Evolutionary conservation across 441 rosid species (phyloP), one percentile per base, ranked within the genome.

Genomic region (Pelargonium australe): DNA sequence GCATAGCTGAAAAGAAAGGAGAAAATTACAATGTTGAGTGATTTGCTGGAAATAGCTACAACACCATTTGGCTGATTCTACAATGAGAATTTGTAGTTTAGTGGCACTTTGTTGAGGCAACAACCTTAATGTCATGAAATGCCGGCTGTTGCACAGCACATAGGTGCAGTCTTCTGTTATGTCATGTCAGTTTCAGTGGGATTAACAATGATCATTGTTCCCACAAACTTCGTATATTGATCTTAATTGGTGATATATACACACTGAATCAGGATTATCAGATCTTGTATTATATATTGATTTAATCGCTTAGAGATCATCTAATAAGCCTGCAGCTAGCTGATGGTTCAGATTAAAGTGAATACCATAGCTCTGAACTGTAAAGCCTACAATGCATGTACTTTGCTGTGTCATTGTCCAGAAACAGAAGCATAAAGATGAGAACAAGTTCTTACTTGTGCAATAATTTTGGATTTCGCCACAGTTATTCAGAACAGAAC

Each of bases 21-120:
- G 87, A 76, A 72, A 70, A 70, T 77, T 64, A 64, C 87, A 34
- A 84, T 75, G 85, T 17, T 77, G 55, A 51, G 41, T 64, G 74
- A 51, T 13, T 1, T 63, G 61, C 62, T 49, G 57, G 57, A 49
- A 13, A 13, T 49, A 49, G 57, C 57, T 49, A 49, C 7, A 13
- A n/a, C 16, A 49, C 6, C 16, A 57, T 37, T 62, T 53, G 80
- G 77, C 88, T 77, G 85, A 85, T 65, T 70, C 71, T 71, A 76
- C 85, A 64, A 83, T 67, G 77, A 64, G 55, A 66, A 47, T 65
- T 79, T 82, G 80, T 69, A 47, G 19, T 64, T 63, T 75, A 69
- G 9, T 77, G 16, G 16, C 57, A 49, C 57, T 49, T 49, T 49
- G 57, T 49, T 49, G 14, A 12, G 57, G 31, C 57, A 49, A 49